Evolutionary conservation across 106 monocot species (phyloP), one percentile per base, ranked within the genome.

Genomic region (Ottelia alismoides): DNA sequence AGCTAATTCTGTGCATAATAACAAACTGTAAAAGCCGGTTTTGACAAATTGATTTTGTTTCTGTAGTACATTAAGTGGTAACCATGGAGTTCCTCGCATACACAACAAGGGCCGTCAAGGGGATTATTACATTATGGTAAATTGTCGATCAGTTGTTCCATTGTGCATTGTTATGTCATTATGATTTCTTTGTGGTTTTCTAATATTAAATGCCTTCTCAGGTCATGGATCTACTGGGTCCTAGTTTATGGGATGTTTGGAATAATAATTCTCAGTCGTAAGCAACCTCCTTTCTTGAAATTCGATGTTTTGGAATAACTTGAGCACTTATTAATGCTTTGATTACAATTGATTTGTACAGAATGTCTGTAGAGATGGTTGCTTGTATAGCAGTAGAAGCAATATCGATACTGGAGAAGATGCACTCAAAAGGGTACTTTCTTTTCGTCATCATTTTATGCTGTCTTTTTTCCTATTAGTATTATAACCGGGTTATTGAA

Each of bases 41-140:
- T 51, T 24, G n/a, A n/a, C n/a, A n/a, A n/a, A n/a, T 56, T 23
- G 28, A 48, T 20, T 51, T 29, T 28, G 1, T 53, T 20, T 70
- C 51, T 45, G 75, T 56, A 88, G 89, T 61, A 80, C 74, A 22
- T 70, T 90, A 43, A 74, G 84, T 66, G 89, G 89, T 35, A 84
- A 80, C 64, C 89, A 90, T 77, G 83, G 89, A 17, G 77, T 90
- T 17, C 89, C 89, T 48, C 62, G 77, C 50, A 84, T 84, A 22
- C 84, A 90, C 67, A 80, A 74, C 65, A 90, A 84, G 56, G 89
- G 89, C 18, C 83, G 83, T 60, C 84, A 84, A 63, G 83, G 80
- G 31, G 89, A 84, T 29, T 90, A 77, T 53, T 90, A 84, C 65
- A 61, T 90, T 60, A 90, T 90, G 84, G 89, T 84, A 74, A 76